A percentile compares a stretch with the other conserved stretches of the same genome.
Conservation (phyloP, 192 early-diverging fungal genomes). For the Coemansia pectinata region DNA sequence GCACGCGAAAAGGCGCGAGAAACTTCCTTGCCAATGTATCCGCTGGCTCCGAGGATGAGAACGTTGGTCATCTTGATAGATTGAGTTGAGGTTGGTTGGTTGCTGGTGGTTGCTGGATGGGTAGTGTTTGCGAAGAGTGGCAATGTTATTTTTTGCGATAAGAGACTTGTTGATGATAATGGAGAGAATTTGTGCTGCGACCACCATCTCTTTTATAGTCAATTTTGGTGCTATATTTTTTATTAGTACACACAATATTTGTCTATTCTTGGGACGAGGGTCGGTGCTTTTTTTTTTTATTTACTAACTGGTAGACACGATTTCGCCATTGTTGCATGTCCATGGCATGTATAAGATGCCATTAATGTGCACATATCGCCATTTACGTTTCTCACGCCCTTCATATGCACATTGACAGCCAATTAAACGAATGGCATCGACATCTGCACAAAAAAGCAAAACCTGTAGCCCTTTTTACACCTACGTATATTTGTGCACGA, state of each 20-base stretch:
- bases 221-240: neutral
- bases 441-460: neutral
- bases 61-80: slow-evolving; percentile 15
- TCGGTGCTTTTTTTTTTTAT: neutral
- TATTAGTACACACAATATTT: neutral
- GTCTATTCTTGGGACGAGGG: neutral
- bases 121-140: neutral
- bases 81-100: neutral
- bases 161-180: neutral
- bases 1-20: slow-evolving; percentile 15
- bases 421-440: neutral
- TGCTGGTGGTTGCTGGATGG: neutral
- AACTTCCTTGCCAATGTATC: slow-evolving; percentile 18
- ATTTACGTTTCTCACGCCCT: neutral
- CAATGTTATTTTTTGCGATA: neutral
- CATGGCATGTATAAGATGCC: slow-evolving; percentile 1
- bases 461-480: neutral
- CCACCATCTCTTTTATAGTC: neutral
- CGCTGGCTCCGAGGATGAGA: slow-evolving; percentile 17
- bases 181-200: neutral
- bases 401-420: slow-evolving; percentile 1
- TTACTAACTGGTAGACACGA: neutral
- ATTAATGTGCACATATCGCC: slow-evolving; percentile 5
- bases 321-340: neutral
- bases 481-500: neutral